Evolutionary conservation across 352 stramenopile species (phyloP), one percentile per base, ranked within the genome.

Genomic region (Phytopythium ostracodes): DNA sequence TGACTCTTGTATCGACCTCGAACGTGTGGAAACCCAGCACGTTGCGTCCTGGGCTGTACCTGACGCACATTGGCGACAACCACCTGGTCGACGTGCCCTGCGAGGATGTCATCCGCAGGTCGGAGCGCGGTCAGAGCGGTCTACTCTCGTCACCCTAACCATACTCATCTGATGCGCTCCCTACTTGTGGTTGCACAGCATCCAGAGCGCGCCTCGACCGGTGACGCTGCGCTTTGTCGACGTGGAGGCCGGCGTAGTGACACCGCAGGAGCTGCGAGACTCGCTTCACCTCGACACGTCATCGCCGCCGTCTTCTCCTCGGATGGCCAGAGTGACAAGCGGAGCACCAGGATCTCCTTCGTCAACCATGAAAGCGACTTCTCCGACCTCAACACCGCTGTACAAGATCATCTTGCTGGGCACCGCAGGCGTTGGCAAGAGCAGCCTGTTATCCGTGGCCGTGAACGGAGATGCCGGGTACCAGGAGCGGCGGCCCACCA

Each of bases 321-420:
- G 56, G 2, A 18, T 47, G 36, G 36, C 62, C 20, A 47, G 53
- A 38, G 25, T 27, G 8, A 4, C 18, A 1, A 35, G 53, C n/a
- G 35, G 35, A n/a, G 53, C 14, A 7, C 53, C 31, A 22, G 52
- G 35, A 9, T 47, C 54, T 12, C 38, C 55, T 4, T 25, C 22
- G 3, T 42, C 36, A 0, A 4, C 55, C 25, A 49, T 18, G 24
- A 35, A n/a, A 5, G 7, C 55, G 2, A n/a, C 38, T 24, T 52
- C 27, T n/a, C 10, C 22, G 1, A 18, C 5, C 9, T 10, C 25
- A 14, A 18, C 27, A 0, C 55, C 55, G 27, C 61, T 79, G 43
- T 91, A 91, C 77, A 93, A 91, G 62, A 84, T 92, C 64, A 92
- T 92, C 31, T 59, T 94, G 10, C 61, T 94, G 12, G 82, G 82